Evolutionary conservation across 345 rosid genomes (phyloP), one percentile per base, ranked within the genome.

Genomic region (Hirschfeldia incana): DNA sequence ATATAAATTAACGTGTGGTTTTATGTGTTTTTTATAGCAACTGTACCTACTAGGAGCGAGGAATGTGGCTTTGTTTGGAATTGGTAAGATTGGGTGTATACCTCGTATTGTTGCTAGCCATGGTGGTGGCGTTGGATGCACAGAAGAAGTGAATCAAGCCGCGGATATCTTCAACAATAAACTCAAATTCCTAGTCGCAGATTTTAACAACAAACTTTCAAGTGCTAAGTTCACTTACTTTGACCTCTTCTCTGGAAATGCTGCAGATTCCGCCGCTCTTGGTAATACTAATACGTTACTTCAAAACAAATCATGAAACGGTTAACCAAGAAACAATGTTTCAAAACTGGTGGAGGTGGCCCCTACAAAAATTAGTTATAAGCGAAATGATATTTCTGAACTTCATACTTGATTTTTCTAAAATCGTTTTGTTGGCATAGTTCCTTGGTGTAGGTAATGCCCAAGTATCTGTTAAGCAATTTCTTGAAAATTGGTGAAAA

Each of bases 41-140:
- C 27, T 85, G 66, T 39, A 85, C 65, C 2, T 4, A 21, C 12
- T 44, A 55, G 85, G 84, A 78, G 85, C 77, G 21, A 82, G 84
- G 58, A 85, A 80, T 21, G 57, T 85, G 8, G 84, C 76, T 3
- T 51, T 83, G 64, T 66, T 82, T 6, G 78, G 84, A 11, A 46
- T 85, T 0, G 80, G 80, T 51, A 76, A 49, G 62, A 37, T 85
- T n/a, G 85, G 87, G 30, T 85, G 85, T 42, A 67, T 62, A 0
- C 85, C 85, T 32, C 21, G 49, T 7, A 6, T 66, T 7, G 33
- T 77, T 33, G 74, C 63, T 39, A 33, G 26, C 28, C 76, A 10
- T 9, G 78, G 72, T 55, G 64, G 55, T 34, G 79, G 81, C 5
- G 44, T 15, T 73, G 65, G 37, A 29, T 85, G 87, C 26, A 78